Percentiles rank a stretch among this genome's conserved stretches.
phyloP scores from a whole-genome alignment of 192 early-diverging fungal genomes.

The Gorgonomyces haynaldii region DNA sequence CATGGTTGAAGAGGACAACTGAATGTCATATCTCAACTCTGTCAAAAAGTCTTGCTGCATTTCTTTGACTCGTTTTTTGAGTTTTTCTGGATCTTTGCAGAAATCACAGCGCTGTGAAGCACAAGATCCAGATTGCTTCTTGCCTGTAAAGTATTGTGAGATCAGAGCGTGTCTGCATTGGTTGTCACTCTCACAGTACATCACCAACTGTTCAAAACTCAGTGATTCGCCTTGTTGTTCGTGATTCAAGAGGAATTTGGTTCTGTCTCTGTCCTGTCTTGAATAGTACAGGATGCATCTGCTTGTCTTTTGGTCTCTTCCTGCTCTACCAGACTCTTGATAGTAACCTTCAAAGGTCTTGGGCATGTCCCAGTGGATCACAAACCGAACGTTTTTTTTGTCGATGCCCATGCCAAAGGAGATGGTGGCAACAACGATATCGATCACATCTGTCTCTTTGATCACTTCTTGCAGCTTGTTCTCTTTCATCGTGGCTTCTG shows the following conservation, averaged over 20 bases:
- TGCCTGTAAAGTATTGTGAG: slow-evolving; percentile 25
- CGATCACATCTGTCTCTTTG: slow-evolving; percentile 9
- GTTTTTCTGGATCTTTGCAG: slow-evolving; percentile 25
- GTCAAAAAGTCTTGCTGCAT: too few relatives aligned
- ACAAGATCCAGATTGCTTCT: slow-evolving; percentile 8
- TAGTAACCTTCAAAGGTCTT: slow-evolving; percentile 87
- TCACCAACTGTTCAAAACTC: slow-evolving; percentile 21
- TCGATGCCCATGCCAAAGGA: slow-evolving; percentile 91
- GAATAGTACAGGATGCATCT: slow-evolving; percentile 37
- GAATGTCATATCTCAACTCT: too few relatives aligned
- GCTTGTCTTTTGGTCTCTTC: slow-evolving; percentile 29
- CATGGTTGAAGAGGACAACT: too few relatives aligned
- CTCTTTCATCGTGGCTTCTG: slow-evolving; percentile 2
- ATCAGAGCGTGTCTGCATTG: slow-evolving; percentile 28
- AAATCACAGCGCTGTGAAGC: slow-evolving; percentile 26
- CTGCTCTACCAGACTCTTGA: slow-evolving; percentile 42
- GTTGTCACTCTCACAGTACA: slow-evolving; percentile 34
- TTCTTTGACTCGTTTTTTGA: slow-evolving; percentile 6
- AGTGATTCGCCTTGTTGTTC: neutral
- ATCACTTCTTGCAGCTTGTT: neutral
- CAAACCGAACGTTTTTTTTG: slow-evolving; percentile 87
- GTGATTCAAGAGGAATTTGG: slow-evolving; percentile 17
- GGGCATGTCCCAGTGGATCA: slow-evolving; percentile 84
- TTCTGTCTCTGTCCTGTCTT: slow-evolving; percentile 24
- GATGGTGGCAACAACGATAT: slow-evolving; percentile 37